Evolutionary conservation across 768 basidiomycete genomes (phyloP).

Genomic region (Fistulinella prunicolor): DNA sequence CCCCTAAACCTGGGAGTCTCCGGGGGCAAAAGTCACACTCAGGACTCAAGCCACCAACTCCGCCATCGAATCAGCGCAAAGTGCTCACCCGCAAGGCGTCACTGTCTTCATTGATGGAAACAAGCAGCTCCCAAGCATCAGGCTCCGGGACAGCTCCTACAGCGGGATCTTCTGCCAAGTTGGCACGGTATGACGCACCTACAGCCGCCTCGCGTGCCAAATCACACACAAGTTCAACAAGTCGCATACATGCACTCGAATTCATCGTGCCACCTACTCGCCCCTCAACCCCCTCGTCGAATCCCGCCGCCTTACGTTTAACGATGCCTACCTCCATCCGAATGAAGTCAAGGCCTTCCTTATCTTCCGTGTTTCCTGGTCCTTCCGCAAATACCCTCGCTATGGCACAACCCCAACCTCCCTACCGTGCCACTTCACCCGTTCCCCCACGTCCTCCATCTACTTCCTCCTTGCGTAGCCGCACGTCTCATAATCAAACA

Average conservation of each 20-base stretch:
- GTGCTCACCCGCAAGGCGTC: conserved; percentile 72
- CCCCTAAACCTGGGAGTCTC: conserved; percentile 69
- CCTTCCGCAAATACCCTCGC: conserved; percentile 30
- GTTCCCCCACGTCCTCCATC: conserved; percentile 60
- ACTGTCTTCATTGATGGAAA: conserved; percentile 69
- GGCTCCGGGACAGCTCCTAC: conserved; percentile 44
- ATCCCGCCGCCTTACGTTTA: conserved; percentile 71
- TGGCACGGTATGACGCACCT: conserved; percentile 66
- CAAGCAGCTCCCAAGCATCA: conserved; percentile 51
- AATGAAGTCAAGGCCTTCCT: conserved; percentile 67
- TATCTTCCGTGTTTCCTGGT: conserved; percentile 71
- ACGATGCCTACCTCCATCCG: conserved; percentile 87
- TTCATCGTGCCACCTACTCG: conserved; percentile 72
- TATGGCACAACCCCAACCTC: conserved; percentile 30
- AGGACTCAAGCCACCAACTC: conserved; percentile 72
- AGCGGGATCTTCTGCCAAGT: conserved; percentile 37
- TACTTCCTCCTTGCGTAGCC: conserved; percentile 43
- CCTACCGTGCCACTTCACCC: conserved; percentile 55
- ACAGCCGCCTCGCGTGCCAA: conserved; percentile 83
- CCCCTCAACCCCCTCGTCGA: conserved; percentile 77
- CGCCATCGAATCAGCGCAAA: conserved; percentile 59
- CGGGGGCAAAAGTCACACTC: conserved; percentile 84
- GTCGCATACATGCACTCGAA: conserved; percentile 56
- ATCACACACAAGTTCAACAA: conserved; percentile 60
- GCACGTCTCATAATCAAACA: conserved; percentile 25